Conservation (phyloP, 2,329 filamentous ascomycete genomes). For the Fusarium goolgardi region DNA sequence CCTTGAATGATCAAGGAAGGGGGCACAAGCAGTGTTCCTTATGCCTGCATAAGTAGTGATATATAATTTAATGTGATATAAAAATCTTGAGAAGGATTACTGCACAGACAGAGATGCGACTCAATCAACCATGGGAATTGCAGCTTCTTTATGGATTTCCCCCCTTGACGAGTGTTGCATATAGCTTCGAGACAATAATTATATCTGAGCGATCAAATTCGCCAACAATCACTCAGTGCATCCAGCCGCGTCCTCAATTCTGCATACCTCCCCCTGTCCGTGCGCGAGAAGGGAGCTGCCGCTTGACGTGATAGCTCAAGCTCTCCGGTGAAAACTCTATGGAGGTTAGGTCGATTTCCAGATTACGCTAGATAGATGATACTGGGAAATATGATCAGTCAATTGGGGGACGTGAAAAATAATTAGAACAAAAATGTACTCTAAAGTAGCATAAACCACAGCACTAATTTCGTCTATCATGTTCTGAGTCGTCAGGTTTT, state of each 20-base stretch:
- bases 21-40: background rate
- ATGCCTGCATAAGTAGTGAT: background rate
- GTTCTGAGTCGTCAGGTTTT: accelerated
- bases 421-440: background rate
- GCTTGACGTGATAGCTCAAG: background rate
- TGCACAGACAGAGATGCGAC: too few species aligned
- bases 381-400: background rate
- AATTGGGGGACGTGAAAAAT: accelerated
- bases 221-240: background rate
- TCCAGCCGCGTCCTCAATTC: background rate
- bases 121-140: background rate
- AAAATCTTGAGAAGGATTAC: background rate
- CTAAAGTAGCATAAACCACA: accelerated
- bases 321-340: background rate
- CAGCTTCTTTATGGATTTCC: background rate
- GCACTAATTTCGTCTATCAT: background rate
- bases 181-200: background rate
- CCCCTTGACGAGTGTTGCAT: too few species aligned
- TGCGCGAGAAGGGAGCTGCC: background rate
- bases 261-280: background rate
- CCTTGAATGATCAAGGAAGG: background rate
- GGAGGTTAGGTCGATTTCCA: background rate
- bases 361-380: background rate
- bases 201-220: background rate
- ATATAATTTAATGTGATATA: background rate